Conservation (phyloP, 352 stramenopile genomes). For the Thraustochytrium striatum region DNA sequence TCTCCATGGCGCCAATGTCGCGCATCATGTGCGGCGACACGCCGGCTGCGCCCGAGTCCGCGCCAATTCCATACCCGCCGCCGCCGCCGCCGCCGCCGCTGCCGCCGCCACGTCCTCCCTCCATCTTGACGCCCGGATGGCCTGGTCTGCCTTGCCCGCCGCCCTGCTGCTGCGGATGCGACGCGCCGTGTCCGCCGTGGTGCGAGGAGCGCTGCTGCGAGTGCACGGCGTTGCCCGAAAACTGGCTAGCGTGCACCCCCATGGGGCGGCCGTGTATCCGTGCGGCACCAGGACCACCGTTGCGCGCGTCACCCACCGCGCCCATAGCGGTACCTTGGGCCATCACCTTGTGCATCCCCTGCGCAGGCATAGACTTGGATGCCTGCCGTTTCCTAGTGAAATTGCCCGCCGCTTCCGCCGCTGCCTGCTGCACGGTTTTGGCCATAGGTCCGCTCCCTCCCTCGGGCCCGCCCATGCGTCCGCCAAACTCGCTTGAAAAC, state of each 20-base stretch:
- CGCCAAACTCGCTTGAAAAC: neutral
- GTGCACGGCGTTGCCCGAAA: neutral
- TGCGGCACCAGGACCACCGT: neutral
- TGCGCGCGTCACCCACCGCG: neutral
- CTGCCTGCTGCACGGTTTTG: neutral
- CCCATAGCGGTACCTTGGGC: neutral
- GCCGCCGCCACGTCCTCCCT: neutral
- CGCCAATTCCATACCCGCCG: neutral
- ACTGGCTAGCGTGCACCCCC: neutral
- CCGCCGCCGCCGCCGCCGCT: neutral
- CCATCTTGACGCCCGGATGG: neutral
- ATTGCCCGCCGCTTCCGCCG: neutral
- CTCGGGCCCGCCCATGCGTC: too few relatives aligned
- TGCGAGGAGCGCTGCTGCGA: neutral
- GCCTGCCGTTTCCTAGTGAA: conserved; percentile 36
- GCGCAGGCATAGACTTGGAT: conserved; percentile 10
- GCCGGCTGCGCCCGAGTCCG: too few relatives aligned
- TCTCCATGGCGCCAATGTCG: neutral
- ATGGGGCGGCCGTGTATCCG: conserved; percentile 6
- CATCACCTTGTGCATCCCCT: too few relatives aligned
- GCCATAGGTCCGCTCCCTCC: neutral
- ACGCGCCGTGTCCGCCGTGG: neutral
- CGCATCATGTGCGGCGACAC: too few relatives aligned
- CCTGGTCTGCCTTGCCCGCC: neutral
- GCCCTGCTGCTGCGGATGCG: neutral